A percentile compares a stretch with the other conserved stretches of the same genome.
Conservation (phyloP, 2,329 filamentous ascomycete genomes). For the Tolypocladium guangdongense region DNA sequence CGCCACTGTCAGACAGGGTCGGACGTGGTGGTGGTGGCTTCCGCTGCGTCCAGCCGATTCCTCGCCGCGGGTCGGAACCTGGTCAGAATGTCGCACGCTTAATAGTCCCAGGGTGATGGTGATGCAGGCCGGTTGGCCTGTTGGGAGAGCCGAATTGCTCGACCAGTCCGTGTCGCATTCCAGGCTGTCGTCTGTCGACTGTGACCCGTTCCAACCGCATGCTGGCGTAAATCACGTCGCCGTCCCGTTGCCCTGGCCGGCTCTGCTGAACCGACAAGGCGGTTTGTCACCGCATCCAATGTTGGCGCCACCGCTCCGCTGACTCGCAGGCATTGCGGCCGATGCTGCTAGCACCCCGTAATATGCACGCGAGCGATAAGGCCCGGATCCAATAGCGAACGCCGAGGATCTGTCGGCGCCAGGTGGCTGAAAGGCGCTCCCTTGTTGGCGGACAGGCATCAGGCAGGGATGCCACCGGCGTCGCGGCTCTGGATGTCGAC, state of each 20-base stretch:
- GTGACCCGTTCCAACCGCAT: neutral
- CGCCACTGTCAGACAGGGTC: neutral
- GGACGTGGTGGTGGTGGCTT: neutral
- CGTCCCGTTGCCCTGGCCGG: no score
- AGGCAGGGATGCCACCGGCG: no score
- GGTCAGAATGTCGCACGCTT: no score
- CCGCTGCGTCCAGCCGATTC: neutral
- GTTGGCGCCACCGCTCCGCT: constrained; percentile 1
- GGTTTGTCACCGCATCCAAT: neutral
- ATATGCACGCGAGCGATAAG: neutral
- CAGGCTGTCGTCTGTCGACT: neutral
- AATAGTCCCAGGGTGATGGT: neutral
- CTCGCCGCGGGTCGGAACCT: neutral
- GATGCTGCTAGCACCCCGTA: neutral
- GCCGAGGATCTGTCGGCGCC: neutral
- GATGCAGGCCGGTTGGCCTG: no score
- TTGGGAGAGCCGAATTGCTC: neutral
- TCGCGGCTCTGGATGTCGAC: neutral
- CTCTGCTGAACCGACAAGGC: no score
- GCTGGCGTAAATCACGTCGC: neutral
- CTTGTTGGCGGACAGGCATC: neutral
- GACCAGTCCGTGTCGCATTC: neutral
- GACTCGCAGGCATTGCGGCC: neutral
- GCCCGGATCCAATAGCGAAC: neutral
- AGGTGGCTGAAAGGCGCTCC: neutral